A percentile compares a stretch with the other conserved stretches of the same genome.
Evolutionary conservation across 768 basidiomycete genomes (phyloP).

Genomic region (Calvatia gigantea): DNA sequence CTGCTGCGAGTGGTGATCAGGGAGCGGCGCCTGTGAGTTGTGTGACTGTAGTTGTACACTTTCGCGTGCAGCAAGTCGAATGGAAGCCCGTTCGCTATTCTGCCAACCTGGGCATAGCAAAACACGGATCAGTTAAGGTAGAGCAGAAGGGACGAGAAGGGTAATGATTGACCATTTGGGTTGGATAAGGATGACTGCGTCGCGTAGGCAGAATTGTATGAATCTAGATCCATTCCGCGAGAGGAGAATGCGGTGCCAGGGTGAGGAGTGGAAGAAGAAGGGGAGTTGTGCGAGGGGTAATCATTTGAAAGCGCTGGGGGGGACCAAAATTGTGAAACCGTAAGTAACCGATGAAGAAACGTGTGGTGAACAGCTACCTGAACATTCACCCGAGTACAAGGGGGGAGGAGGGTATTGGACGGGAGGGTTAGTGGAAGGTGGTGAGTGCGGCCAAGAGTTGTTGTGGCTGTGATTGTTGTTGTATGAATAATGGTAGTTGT

Average conservation of each 20-base stretch:
- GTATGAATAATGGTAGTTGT: conserved; percentile 26
- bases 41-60: conserved; percentile 26
- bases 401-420: conserved; percentile 33
- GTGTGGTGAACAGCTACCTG: conserved; percentile 35
- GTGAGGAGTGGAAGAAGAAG: conserved; percentile 21
- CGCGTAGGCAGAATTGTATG: background rate
- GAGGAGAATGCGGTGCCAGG: conserved; percentile 6
- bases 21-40: conserved; percentile 12
- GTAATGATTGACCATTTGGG: background rate
- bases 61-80: conserved; percentile 56
- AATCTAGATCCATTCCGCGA: conserved; percentile 9
- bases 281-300: conserved; percentile 36
- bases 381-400: conserved; percentile 57
- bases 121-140: background rate
- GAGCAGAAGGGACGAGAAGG: background rate
- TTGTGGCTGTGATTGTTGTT: conserved; percentile 2
- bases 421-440: conserved; percentile 24
- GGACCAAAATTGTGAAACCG: conserved; percentile 12
- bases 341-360: conserved; percentile 3
- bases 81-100: conserved; percentile 48
- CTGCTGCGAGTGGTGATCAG: conserved; percentile 21
- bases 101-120: conserved; percentile 43
- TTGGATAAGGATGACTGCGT: background rate
- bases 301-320: conserved; percentile 39
- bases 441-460: conserved; percentile 4